Conservation (phyloP, 2,329 filamentous ascomycete species). For the Curvularia spicifera region DNA sequence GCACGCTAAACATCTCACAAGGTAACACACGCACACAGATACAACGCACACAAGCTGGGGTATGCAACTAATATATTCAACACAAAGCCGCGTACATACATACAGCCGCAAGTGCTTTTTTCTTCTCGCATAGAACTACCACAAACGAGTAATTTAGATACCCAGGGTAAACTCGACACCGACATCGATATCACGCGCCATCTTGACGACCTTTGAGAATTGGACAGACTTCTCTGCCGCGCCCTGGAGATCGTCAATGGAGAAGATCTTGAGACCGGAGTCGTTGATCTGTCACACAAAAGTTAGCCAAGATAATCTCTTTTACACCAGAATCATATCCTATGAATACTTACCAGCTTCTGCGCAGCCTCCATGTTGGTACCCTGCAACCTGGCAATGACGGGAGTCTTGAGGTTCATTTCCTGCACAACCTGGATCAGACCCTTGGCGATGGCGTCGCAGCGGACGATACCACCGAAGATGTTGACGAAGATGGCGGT, state of each 20-base stretch:
- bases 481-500: constrained; percentile 99
- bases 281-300: constrained; percentile 74
- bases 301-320: constrained; percentile 13
- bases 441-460: constrained; percentile 95
- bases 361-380: constrained; percentile 98
- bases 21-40: not conserved
- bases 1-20: not conserved
- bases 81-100: not conserved
- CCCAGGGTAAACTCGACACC: constrained; percentile 72
- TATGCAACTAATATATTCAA: not conserved
- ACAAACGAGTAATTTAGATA: constrained; percentile 66
- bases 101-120: not conserved
- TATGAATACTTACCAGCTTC: constrained; percentile 64
- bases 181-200: constrained; percentile 96
- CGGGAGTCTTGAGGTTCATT: constrained; percentile 95
- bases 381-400: constrained; percentile 95
- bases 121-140: no score
- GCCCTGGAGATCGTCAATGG: constrained; percentile 95
- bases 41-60: not conserved
- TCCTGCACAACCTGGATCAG: constrained; percentile 92
- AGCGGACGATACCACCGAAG: constrained; percentile 98
- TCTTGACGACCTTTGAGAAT: constrained; percentile 99
- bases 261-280: constrained; percentile 99
- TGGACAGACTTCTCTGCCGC: constrained; percentile 98
- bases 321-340: not conserved